These are phyloP conservation scores for Beauveria australis DNA, from an alignment of 2,329 filamentous ascomycete species.

Conservation along the genomic window DNA sequence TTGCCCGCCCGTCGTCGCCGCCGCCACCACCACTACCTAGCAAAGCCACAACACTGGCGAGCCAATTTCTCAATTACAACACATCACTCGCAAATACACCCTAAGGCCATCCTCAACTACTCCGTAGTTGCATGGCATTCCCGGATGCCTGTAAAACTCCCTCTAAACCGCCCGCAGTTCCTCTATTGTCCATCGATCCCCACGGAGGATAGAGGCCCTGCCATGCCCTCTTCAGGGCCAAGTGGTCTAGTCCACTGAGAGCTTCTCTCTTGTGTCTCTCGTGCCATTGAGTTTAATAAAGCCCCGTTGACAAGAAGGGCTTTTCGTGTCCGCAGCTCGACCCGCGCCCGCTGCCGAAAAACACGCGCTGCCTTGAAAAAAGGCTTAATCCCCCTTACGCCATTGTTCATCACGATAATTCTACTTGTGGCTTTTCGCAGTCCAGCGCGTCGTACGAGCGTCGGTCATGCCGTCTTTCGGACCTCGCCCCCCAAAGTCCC, in stretches of 20 bases:
- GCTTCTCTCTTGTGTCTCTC: background rate
- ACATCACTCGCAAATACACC: background rate
- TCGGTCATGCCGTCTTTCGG: slow-evolving; percentile 5
- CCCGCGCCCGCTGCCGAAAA: background rate
- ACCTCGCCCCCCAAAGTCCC: background rate
- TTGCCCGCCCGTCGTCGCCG: background rate
- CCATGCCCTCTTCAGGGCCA: background rate
- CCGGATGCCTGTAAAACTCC: background rate
- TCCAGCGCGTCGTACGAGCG: background rate
- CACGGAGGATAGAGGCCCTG: background rate
- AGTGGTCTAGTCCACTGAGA: background rate
- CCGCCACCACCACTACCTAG: background rate
- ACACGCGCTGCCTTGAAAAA: background rate
- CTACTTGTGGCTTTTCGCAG: background rate
- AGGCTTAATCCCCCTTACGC: background rate
- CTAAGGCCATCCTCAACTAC: too few species aligned
- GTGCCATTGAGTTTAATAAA: background rate
- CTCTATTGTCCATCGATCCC: background rate
- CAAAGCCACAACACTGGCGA: background rate
- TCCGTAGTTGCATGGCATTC: background rate
- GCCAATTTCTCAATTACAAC: too few species aligned
- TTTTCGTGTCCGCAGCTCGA: background rate
- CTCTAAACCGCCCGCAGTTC: background rate
- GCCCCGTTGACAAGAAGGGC: background rate
- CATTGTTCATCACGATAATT: background rate